Evolutionary conservation across 2,329 filamentous ascomycete species (phyloP).

Genomic region (Zymoseptoria tritici): DNA sequence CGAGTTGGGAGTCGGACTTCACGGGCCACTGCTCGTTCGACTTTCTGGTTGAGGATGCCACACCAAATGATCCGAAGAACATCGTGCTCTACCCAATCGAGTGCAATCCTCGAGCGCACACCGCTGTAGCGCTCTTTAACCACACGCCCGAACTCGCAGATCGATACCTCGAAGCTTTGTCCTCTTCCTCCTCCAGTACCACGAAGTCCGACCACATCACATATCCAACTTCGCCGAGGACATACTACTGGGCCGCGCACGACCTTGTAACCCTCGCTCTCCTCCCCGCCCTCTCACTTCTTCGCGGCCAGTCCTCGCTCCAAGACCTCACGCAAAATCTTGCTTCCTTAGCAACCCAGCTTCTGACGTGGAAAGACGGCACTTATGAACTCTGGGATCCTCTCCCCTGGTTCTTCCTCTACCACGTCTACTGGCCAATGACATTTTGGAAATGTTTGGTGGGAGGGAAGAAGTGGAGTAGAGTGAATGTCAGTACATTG

Average conservation of each 20-base stretch:
- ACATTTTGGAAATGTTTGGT: constrained; percentile 43
- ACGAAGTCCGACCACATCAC: constrained; percentile 13
- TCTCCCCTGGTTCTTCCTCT: constrained; percentile 44
- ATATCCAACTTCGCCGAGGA: constrained; percentile 20
- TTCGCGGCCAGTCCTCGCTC: constrained; percentile 25
- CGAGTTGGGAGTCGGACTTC: constrained; percentile 42
- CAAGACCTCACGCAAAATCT: constrained; percentile 22
- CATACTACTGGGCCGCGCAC: constrained; percentile 61
- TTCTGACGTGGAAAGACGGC: constrained; percentile 44
- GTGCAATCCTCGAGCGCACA: constrained; percentile 64
- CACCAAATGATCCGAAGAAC: constrained; percentile 17
- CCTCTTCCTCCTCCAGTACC: constrained; percentile 18
- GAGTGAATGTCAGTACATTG: constrained; percentile 60
- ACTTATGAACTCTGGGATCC: constrained; percentile 45
- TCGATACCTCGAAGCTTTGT: constrained; percentile 47
- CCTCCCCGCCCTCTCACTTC: constrained; percentile 38
- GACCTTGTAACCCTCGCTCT: constrained; percentile 51
- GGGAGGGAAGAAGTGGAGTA: constrained; percentile 50
- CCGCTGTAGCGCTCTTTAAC: constrained; percentile 56
- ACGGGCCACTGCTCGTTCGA: constrained; percentile 69
- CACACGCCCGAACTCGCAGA: constrained; percentile 38
- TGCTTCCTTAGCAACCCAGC: constrained; percentile 33
- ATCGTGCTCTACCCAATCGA: constrained; percentile 57
- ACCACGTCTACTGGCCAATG: constrained; percentile 48
- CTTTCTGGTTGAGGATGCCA: constrained; percentile 51